These are phyloP conservation scores for Aureobasidium vineae DNA, from an alignment of 2,329 filamentous ascomycete species.

Conservation along the genomic window DNA sequence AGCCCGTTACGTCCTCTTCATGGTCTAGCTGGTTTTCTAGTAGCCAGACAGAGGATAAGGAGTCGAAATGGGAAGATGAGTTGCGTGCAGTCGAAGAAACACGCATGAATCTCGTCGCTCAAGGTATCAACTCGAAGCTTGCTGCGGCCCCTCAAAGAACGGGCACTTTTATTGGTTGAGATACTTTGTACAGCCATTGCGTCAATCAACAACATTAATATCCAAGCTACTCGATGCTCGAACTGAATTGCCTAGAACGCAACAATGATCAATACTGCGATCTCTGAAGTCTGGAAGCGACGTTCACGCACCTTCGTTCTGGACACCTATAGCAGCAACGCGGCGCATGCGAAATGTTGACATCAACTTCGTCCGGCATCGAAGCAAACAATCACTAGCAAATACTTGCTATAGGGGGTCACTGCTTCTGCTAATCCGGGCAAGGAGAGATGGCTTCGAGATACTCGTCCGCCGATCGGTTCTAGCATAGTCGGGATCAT, in stretches of 20 bases:
- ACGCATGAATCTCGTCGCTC: slow-evolving; percentile 32
- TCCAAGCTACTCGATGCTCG: not conserved
- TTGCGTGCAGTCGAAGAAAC: slow-evolving; percentile 29
- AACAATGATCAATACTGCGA: not conserved
- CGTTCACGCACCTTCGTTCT: not conserved
- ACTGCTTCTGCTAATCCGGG: no score
- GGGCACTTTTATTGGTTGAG: slow-evolving; percentile 19
- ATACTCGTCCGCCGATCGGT: no score
- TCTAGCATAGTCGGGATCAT: no score
- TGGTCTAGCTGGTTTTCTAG: slow-evolving; percentile 31
- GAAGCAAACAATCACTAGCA: no score
- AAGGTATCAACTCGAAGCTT: slow-evolving; percentile 31
- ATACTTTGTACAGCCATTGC: not conserved
- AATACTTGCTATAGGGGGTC: no score
- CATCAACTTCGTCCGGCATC: no score
- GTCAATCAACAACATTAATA: not conserved
- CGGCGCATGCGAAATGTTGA: no score
- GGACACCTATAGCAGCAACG: no score
- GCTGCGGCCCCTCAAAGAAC: slow-evolving; percentile 11
- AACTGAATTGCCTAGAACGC: not conserved
- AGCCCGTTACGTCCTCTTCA: slow-evolving; percentile 6
- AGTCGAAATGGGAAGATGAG: slow-evolving; percentile 23
- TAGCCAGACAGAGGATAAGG: slow-evolving; percentile 29
- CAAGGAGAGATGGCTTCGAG: no score
- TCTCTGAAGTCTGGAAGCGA: not conserved